phyloP scores from a whole-genome alignment of 441 rosid species.

The Arabidopsis hybrid region DNA sequence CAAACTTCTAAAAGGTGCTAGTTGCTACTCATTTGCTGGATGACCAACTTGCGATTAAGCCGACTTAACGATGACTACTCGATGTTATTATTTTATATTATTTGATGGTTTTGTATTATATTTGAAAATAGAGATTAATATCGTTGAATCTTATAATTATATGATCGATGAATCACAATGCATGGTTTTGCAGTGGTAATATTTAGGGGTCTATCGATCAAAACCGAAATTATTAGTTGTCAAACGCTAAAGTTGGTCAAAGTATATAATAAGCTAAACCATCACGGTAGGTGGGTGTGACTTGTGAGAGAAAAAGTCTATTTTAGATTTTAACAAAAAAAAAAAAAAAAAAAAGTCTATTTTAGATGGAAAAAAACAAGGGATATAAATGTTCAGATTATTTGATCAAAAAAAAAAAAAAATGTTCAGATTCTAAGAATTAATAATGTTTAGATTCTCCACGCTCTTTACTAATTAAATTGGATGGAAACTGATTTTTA shows the following conservation, averaged over 20 bases:
- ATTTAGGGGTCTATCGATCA: not conserved
- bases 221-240: not conserved
- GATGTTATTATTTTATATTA: not conserved
- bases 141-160: not conserved
- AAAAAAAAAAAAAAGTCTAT: no score
- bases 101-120: not conserved
- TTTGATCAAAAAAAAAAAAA: no score
- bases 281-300: not conserved
- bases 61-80: not conserved
- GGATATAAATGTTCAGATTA: no score
- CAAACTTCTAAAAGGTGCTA: conserved; percentile 6
- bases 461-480: not conserved
- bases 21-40: conserved; percentile 19
- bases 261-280: not conserved
- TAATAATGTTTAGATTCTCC: not conserved
- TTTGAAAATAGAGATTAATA: conserved; percentile 4
- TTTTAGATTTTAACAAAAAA: no score
- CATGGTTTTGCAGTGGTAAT: not conserved
- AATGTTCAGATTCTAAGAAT: not conserved
- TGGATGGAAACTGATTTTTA: not conserved
- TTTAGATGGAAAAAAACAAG: no score
- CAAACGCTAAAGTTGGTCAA: not conserved
- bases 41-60: conserved; percentile 9
- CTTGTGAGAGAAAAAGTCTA: not conserved
- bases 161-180: not conserved